Percentiles rank a stretch among this genome's conserved stretches.
phyloP scores from a whole-genome alignment of 2,329 filamentous ascomycete species.

The Cercospora beticola region DNA sequence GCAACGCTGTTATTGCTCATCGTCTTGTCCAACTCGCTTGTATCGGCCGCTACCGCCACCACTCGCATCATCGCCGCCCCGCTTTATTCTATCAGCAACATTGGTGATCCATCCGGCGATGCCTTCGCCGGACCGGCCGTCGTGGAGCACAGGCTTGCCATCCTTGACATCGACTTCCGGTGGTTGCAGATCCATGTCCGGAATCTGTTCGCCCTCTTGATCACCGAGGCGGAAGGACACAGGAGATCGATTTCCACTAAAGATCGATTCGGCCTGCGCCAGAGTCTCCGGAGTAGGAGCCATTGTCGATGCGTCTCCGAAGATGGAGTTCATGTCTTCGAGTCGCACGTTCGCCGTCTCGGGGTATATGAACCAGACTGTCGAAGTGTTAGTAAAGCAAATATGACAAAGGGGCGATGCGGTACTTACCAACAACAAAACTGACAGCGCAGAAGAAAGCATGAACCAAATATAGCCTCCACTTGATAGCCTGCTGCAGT shows the following conservation, averaged over 20 bases:
- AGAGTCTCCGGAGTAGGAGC: constrained; percentile 75
- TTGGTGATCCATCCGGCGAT: constrained; percentile 69
- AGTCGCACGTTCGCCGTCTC: constrained; percentile 93
- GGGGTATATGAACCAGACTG: constrained; percentile 96
- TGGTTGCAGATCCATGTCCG: constrained; percentile 77
- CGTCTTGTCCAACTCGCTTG: constrained; percentile 48
- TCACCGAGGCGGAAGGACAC: constrained; percentile 67
- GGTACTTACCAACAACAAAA: constrained; percentile 85
- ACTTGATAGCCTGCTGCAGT: constrained; percentile 85
- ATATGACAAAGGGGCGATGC: neutral
- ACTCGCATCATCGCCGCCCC: constrained; percentile 47
- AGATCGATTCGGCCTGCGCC: constrained; percentile 78
- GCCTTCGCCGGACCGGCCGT: constrained; percentile 51
- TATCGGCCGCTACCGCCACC: constrained; percentile 47
- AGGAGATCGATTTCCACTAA: constrained; percentile 71
- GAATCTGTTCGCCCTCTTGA: constrained; percentile 60
- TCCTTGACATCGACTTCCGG: constrained; percentile 59
- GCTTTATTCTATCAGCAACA: constrained; percentile 53
- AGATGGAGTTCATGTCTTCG: constrained; percentile 94
- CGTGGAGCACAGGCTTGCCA: constrained; percentile 50
- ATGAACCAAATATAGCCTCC: constrained; percentile 91
- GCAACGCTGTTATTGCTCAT: constrained; percentile 27
- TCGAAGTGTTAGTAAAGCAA: constrained; percentile 13
- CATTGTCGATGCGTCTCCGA: constrained; percentile 86
- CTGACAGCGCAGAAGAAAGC: constrained; percentile 95